These are phyloP conservation scores for Dillenia suffruticosa DNA, from an alignment of 164 flowering plant genomes.

Conservation along the genomic window DNA sequence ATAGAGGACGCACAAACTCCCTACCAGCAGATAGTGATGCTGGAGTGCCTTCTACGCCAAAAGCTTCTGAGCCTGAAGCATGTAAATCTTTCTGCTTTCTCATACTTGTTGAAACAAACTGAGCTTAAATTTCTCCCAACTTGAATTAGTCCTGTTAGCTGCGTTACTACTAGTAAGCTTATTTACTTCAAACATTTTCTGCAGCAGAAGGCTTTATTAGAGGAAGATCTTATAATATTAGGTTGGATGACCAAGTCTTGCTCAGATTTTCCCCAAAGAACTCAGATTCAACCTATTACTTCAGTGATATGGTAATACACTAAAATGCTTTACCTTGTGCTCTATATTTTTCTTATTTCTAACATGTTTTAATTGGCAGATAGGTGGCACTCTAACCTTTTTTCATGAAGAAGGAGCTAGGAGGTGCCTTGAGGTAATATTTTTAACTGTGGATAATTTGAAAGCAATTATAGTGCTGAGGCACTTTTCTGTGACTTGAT, in stretches of 20 bases:
- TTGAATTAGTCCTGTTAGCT: background rate
- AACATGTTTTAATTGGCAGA: constrained; percentile 34
- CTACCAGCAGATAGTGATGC: constrained; percentile 45
- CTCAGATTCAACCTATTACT: constrained; percentile 87
- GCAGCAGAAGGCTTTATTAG: constrained; percentile 97
- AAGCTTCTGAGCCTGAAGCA: constrained; percentile 55
- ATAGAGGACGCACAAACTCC: constrained; percentile 23
- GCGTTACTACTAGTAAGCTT: constrained; percentile 24
- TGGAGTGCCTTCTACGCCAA: constrained; percentile 42
- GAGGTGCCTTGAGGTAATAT: constrained; percentile 91
- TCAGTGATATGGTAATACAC: constrained; percentile 75
- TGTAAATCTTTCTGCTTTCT: constrained; percentile 47
- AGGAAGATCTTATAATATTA: constrained; percentile 94
- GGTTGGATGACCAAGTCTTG: constrained; percentile 91
- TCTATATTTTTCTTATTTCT: constrained; percentile 1
- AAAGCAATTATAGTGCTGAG: too few relatives aligned
- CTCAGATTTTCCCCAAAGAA: constrained; percentile 93
- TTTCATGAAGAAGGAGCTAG: constrained; percentile 84
- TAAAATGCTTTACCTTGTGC: background rate
- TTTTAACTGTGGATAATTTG: too few relatives aligned
- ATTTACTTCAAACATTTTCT: constrained; percentile 46
- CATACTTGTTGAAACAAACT: background rate
- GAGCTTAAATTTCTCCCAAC: background rate
- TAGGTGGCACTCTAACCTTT: constrained; percentile 97
- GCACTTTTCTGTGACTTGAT: background rate